Evolutionary conservation across 495 filamentous ascomycete species (phyloP), one percentile per base, ranked within the genome.

Genomic region (Penicillium robsamsonii): DNA sequence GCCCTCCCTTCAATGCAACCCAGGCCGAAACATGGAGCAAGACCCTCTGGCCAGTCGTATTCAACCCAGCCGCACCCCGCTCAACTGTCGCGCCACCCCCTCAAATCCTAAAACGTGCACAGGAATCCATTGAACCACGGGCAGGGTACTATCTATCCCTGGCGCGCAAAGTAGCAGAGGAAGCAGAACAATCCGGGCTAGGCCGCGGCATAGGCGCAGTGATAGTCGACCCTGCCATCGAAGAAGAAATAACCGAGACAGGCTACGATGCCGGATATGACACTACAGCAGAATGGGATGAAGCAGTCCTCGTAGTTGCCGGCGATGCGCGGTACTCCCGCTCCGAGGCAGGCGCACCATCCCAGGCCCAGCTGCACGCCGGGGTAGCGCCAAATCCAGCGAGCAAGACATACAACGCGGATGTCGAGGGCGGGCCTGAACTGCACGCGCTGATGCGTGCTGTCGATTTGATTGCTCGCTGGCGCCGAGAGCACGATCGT

Each of bases 31-130:
- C 78, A 68, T 96, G 90, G 91, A 85, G 83, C 30, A 74, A 81
- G 25, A 78, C 81, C 27, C 87, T 91, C 66, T 98, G 94, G 94
- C 95, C 94, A 0, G 85, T 88, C 5, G 78, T 90, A 8, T 97
- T 95, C 75, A 91, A 92, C 84, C 91, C 31, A 80, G 91, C 66
- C 83, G 90, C 46, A 79, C 65, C 75, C 11, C 66, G 72, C 9
- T 64, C 67, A 17, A 70, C 63, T 33, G 61, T 76, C 50, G 71
- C 72, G 0, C 74, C 76, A 0, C 72, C 72, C 2, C 66, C 60
- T 7, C 91, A 59, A 84, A 91, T 70, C 82, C 87, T 52, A 40
- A 81, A 81, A 55, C 80, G 81, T 11, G 63, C 64, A 0, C 76
- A 70, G 40, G 76, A 83, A 2, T 83, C 86, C 22, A 83, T 95